Evolutionary conservation across 179 eudicot genomes (phyloP).

Genomic region (Sideroxylon spinosum): DNA sequence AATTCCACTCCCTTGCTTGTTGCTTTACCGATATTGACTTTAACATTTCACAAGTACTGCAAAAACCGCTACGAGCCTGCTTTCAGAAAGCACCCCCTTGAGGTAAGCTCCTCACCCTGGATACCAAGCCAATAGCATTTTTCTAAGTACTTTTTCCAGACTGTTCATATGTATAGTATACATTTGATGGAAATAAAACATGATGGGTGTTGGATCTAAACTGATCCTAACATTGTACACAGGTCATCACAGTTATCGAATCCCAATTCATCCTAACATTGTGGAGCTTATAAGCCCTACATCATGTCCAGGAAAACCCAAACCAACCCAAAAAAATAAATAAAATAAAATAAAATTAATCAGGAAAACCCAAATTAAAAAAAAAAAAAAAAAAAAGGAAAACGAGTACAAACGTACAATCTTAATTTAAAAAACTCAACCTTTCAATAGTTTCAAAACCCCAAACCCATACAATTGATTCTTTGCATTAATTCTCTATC

Average conservation of each 20-base stretch:
- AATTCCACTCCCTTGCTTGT: slow-evolving; percentile 89
- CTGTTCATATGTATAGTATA: background rate
- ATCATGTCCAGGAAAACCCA: background rate
- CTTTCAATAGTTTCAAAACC: too few relatives aligned
- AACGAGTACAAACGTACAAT: too few relatives aligned
- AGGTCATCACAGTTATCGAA: background rate
- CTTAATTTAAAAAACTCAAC: too few relatives aligned
- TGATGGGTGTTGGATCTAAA: background rate
- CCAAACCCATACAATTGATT: too few relatives aligned
- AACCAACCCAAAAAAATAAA: too few relatives aligned
- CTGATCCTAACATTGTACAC: background rate
- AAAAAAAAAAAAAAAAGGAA: too few relatives aligned
- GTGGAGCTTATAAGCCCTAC: background rate
- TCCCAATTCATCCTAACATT: slow-evolving; percentile 2
- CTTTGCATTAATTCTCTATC: too few relatives aligned
- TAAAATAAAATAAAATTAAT: too few relatives aligned
- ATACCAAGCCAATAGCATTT: background rate
- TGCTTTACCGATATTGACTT: slow-evolving; percentile 63
- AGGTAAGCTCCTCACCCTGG: slow-evolving; percentile 42
- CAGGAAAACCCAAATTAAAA: too few relatives aligned
- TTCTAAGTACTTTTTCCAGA: background rate
- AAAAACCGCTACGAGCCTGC: slow-evolving; percentile 91
- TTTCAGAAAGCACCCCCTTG: slow-evolving; percentile 74
- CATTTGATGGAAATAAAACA: background rate
- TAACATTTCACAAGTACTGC: slow-evolving; percentile 79